Conservation (phyloP, 2,329 filamentous ascomycete genomes). For the Monilinia fructicola region DNA sequence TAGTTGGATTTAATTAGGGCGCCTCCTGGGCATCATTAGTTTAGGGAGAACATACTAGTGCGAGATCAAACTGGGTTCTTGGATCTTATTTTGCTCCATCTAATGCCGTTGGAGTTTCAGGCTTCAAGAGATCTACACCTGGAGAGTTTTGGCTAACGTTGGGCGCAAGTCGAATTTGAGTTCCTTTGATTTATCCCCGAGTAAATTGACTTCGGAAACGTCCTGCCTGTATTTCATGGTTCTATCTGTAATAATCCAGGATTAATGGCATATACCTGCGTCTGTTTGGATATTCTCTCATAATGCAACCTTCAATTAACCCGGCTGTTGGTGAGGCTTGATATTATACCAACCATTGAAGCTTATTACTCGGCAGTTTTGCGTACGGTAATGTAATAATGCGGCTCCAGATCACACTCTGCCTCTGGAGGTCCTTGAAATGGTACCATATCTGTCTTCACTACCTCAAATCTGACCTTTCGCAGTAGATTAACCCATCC, state of each 20-base stretch:
- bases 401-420: slow-evolving; percentile 16
- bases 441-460: slow-evolving; percentile 5
- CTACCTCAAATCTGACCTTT: slow-evolving; percentile 13
- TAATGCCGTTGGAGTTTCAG: not conserved
- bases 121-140: not conserved
- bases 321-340: too few relatives aligned
- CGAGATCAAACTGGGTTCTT: too few relatives aligned
- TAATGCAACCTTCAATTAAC: not conserved
- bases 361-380: not conserved
- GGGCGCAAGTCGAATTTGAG: not conserved
- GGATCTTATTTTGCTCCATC: too few relatives aligned
- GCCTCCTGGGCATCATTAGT: too few relatives aligned
- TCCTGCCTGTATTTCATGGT: not conserved
- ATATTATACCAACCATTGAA: too few relatives aligned
- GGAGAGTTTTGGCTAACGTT: too few relatives aligned
- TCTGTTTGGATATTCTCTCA: not conserved
- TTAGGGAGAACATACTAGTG: too few relatives aligned
- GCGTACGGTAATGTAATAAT: slow-evolving; percentile 9
- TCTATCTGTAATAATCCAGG: not conserved
- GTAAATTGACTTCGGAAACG: not conserved
- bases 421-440: not conserved
- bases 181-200: not conserved
- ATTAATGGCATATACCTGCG: not conserved
- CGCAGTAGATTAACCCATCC: slow-evolving; percentile 8
- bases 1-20: too few relatives aligned